phyloP scores from a whole-genome alignment of 1,284 basidiomycete species.

The Athelia sp. region DNA sequence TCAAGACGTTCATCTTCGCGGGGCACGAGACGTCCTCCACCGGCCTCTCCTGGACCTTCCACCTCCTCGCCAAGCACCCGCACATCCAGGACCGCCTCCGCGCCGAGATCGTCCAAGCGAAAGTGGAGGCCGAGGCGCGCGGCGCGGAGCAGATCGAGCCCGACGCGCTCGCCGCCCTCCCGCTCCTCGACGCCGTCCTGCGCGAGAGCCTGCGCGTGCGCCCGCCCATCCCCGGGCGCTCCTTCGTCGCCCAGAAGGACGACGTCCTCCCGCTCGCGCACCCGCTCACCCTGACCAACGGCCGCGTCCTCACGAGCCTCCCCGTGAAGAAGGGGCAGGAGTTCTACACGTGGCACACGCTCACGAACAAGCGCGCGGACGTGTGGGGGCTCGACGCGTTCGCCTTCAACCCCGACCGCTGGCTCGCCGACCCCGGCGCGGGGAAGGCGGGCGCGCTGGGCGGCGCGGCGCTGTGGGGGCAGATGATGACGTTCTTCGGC shows the following conservation, averaged over 20 bases:
- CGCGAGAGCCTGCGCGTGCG: conserved; percentile 65
- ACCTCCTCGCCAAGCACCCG: conserved; percentile 52
- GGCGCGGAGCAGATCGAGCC: conserved; percentile 14
- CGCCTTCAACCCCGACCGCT: conserved; percentile 39
- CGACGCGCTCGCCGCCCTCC: conserved; percentile 34
- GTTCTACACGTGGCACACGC: conserved; percentile 57
- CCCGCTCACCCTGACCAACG: conserved; percentile 14
- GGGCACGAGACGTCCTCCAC: conserved; percentile 60
- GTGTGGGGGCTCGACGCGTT: conserved; percentile 70
- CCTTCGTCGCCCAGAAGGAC: conserved; percentile 52
- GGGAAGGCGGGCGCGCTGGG: conserved; percentile 26
- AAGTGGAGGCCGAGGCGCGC: background rate
- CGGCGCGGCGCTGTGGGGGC: background rate
- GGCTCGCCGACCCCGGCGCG: background rate
- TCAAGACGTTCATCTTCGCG: conserved; percentile 73
- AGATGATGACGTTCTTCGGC: conserved; percentile 29
- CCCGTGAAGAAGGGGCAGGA: conserved; percentile 51
- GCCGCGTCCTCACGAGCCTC: conserved; percentile 26
- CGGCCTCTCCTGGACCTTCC: conserved; percentile 70
- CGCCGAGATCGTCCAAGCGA: conserved; percentile 33
- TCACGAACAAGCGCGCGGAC: conserved; percentile 52
- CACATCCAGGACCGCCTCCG: conserved; percentile 55
- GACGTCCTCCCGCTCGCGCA: conserved; percentile 53
- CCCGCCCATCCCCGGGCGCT: conserved; percentile 61
- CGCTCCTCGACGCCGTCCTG: conserved; percentile 49